A percentile compares a stretch with the other conserved stretches of the same genome.
Conservation (phyloP, 1,139 yeast genomes). For the Suhomyces coccinellae region DNA sequence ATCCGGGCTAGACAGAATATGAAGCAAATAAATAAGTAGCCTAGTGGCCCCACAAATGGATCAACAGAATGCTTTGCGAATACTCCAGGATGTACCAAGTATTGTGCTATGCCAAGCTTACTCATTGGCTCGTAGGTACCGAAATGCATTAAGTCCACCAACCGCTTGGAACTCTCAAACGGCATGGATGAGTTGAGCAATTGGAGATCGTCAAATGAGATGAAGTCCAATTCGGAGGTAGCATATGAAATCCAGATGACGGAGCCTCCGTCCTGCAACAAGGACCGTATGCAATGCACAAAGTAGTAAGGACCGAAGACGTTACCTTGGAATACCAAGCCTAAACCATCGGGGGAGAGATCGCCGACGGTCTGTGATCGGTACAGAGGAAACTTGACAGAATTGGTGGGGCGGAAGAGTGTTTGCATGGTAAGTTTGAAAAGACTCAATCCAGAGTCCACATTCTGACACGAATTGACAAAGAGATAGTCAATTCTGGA, state of each 20-base stretch:
- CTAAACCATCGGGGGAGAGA: conserved; percentile 70
- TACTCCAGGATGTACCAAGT: conserved; percentile 91
- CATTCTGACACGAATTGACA: conserved; percentile 88
- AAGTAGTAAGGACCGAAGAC: conserved; percentile 93
- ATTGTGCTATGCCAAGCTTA: conserved; percentile 60
- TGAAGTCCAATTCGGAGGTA: conserved; percentile 70
- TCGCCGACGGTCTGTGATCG: conserved; percentile 79
- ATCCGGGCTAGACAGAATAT: conserved; percentile 80
- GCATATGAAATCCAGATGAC: conserved; percentile 84
- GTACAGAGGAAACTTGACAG: conserved; percentile 82
- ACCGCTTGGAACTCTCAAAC: conserved; percentile 90
- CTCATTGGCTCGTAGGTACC: conserved; percentile 60
- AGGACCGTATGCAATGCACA: conserved; percentile 57
- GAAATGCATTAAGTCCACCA: conserved; percentile 78
- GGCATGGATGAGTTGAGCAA: conserved; percentile 62
- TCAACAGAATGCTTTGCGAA: conserved; percentile 82
- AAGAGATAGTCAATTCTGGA: conserved; percentile 71
- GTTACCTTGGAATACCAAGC: conserved; percentile 89
- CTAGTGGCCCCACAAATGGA: conserved; percentile 69
- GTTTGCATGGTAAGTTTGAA: conserved; percentile 68
- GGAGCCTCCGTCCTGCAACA: conserved; percentile 57
- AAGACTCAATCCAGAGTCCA: conserved; percentile 86
- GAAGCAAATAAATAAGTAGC: conserved; percentile 80
- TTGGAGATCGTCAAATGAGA: conserved; percentile 75
- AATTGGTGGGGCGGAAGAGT: conserved; percentile 62